Evolutionary conservation across 768 basidiomycete species (phyloP), one percentile per base, ranked within the genome.

Genomic region (Pisolithus orientalis): DNA sequence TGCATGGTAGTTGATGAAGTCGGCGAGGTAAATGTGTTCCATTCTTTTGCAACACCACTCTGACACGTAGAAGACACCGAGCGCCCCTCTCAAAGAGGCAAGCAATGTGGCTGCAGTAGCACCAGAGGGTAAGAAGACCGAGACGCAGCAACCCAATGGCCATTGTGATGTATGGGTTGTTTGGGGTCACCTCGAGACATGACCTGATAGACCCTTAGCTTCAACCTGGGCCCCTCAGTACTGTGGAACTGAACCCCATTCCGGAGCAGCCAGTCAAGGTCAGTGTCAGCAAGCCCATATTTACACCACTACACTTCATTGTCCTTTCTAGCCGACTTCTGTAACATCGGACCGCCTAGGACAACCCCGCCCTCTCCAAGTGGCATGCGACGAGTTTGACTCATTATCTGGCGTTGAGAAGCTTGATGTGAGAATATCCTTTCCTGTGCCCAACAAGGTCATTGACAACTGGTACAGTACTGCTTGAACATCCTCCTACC

Each of bases 401-500:
- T 58, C 59, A 24, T 65, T 83, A 2, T 63, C 73, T 1, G 64
- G 60, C 2, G 46, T 80, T 7, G 77, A 79, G 56, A 83, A 82
- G 60, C 63, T 80, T 14, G 79, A 80, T 47, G 82, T 79, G 54
- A 60, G 78, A 11, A 29, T 42, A 50, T 7, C 27, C 27, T 40
- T 46, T 34, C 7, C 44, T 21, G 39, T 42, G 21, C 39, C 39
- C 8, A 29, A 25, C 17, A 17, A 5, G 29, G 31, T 43, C 24
- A 31, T 55, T 51, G 40, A 60, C 39, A 5, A 17, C 47, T 37
- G 38, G 32, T 21, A 17, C 56, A 89, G 85, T 90, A 89, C 57
- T 87, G 85, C 61, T 67, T 79, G 37, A 81, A 85, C 53, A 75
- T 91, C 29, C 77, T 91, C 10, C 73, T 89, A 5, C 85, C 82